phyloP scores from a whole-genome alignment of 1,139 yeast species.

The Sugiyamaella japonica region DNA sequence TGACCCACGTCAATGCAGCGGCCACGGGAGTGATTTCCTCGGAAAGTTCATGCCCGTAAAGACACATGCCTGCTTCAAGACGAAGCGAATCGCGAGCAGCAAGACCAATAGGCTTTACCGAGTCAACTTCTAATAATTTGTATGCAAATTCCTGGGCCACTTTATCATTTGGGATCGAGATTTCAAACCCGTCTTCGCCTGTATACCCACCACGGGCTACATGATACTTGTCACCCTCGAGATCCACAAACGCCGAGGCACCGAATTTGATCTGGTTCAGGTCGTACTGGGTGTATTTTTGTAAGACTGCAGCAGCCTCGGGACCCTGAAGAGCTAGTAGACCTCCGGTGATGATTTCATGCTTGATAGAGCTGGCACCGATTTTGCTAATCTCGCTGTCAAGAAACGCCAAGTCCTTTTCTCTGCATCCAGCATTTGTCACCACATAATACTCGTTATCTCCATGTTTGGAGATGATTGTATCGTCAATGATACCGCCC shows the following conservation, averaged over 20 bases:
- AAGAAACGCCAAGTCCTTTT: slow-evolving; percentile 69
- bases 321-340: slow-evolving; percentile 94
- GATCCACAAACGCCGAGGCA: slow-evolving; percentile 55
- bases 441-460: slow-evolving; percentile 83
- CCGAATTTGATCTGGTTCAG: slow-evolving; percentile 73
- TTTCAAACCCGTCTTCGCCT: slow-evolving; percentile 97
- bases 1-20: slow-evolving; percentile 85
- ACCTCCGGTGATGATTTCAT: slow-evolving; percentile 69
- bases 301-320: slow-evolving; percentile 62
- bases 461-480: slow-evolving; percentile 81
- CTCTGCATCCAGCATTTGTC: slow-evolving; percentile 96
- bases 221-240: slow-evolving; percentile 55
- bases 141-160: slow-evolving; percentile 65
- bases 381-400: slow-evolving; percentile 50
- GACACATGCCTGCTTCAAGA: slow-evolving; percentile 97
- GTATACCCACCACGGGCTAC: slow-evolving; percentile 95
- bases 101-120: slow-evolving; percentile 84
- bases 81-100: slow-evolving; percentile 97
- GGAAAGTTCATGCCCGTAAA: slow-evolving; percentile 87
- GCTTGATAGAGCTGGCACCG: slow-evolving; percentile 48
- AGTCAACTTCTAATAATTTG: slow-evolving; percentile 56
- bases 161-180: slow-evolving; percentile 65
- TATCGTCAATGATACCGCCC: slow-evolving; percentile 86
- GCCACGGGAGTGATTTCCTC: slow-evolving; percentile 86
- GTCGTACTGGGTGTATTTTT: slow-evolving; percentile 60